Evolutionary conservation across 2,329 filamentous ascomycete genomes (phyloP).

Genomic region (Fusarium ambrosium): DNA sequence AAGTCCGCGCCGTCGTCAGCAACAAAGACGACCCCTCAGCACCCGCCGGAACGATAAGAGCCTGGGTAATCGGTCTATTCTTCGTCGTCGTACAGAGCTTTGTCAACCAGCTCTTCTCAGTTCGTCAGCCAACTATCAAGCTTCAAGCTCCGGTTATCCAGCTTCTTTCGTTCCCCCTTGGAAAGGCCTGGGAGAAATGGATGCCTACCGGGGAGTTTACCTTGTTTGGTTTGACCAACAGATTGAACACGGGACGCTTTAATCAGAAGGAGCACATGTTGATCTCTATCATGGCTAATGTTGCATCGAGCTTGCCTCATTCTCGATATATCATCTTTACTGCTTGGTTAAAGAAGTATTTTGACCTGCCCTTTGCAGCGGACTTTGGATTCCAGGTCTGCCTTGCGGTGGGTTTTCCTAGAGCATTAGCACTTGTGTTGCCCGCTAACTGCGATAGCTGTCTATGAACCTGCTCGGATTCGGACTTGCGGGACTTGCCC

Average conservation of each 20-base stretch:
- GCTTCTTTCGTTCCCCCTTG: slow-evolving; percentile 63
- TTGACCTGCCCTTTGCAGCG: slow-evolving; percentile 37
- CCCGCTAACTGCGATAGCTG: slow-evolving; percentile 1
- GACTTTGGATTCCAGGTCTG: slow-evolving; percentile 54
- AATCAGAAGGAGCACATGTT: slow-evolving; percentile 72
- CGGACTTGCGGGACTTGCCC: slow-evolving; percentile 64
- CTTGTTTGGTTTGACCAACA: slow-evolving; percentile 56
- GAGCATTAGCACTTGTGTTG: too few species aligned
- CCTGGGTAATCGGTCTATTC: slow-evolving; percentile 63
- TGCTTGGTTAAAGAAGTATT: slow-evolving; percentile 42
- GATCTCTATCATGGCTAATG: slow-evolving; percentile 64
- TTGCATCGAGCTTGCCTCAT: slow-evolving; percentile 38
- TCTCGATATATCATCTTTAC: slow-evolving; percentile 41
- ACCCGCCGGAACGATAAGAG: slow-evolving; percentile 67
- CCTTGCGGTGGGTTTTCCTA: slow-evolving; percentile 25
- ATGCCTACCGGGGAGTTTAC: slow-evolving; percentile 62
- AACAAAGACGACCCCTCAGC: slow-evolving; percentile 65
- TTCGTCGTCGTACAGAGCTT: slow-evolving; percentile 62
- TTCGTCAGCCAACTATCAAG: slow-evolving; percentile 65
- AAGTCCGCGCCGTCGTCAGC: slow-evolving; percentile 67
- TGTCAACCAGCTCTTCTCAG: slow-evolving; percentile 68
- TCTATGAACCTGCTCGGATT: slow-evolving; percentile 62
- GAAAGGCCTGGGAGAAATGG: slow-evolving; percentile 57
- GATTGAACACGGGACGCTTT: slow-evolving; percentile 67
- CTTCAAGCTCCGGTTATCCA: slow-evolving; percentile 67